A percentile compares a stretch with the other conserved stretches of the same genome.
Evolutionary conservation across 176 grass and related monocot species (phyloP).

Genomic region (Otatea glauca): DNA sequence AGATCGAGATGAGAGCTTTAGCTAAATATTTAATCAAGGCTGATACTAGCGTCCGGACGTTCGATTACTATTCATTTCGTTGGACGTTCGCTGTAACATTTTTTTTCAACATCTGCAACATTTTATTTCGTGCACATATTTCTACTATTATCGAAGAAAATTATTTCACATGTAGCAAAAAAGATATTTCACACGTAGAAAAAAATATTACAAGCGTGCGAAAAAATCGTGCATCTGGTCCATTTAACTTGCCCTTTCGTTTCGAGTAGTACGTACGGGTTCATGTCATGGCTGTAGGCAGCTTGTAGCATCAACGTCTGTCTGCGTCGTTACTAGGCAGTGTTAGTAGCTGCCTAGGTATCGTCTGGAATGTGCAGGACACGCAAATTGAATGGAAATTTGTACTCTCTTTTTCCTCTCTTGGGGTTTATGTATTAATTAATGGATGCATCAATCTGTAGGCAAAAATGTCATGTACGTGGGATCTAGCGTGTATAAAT

Average conservation of each 20-base stretch:
- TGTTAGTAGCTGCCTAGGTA: neutral
- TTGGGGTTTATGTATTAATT: neutral
- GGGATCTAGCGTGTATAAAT: neutral
- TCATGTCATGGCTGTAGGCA: conserved; percentile 11
- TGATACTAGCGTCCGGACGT: no score
- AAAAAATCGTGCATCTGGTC: neutral
- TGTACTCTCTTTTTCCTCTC: neutral
- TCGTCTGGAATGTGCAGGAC: neutral
- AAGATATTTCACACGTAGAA: no score
- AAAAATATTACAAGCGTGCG: no score
- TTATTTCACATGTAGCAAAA: no score
- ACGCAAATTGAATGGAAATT: neutral
- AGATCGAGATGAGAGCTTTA: neutral
- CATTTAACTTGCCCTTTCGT: neutral
- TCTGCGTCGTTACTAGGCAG: neutral
- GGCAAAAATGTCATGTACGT: neutral
- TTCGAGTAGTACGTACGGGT: neutral
- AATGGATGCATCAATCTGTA: neutral
- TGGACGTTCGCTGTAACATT: no score
- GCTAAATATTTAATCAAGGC: neutral
- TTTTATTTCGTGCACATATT: no score
- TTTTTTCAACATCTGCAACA: no score
- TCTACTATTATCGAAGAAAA: no score
- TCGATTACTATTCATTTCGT: no score
- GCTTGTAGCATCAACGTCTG: neutral